Conservation (phyloP, 2,329 filamentous ascomycete genomes). For the Fusarium sp. region DNA sequence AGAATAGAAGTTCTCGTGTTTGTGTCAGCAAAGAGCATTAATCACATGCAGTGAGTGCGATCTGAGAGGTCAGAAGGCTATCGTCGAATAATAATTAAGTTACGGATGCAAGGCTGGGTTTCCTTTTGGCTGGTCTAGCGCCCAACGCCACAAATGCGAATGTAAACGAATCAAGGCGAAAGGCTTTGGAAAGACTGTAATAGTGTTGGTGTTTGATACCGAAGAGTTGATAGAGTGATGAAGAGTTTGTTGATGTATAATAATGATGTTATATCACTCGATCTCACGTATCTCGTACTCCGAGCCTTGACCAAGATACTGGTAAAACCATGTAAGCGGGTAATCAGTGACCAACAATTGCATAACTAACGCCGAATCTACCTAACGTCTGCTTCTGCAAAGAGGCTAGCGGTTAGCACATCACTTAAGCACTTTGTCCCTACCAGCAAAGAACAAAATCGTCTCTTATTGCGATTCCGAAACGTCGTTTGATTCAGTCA, state of each 20-base stretch:
- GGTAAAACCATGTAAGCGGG: background rate
- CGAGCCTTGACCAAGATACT: background rate
- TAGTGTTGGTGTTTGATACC: background rate
- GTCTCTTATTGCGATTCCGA: slow-evolving; percentile 23
- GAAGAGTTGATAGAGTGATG: background rate
- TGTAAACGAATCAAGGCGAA: background rate
- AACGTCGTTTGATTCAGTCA: slow-evolving; percentile 36
- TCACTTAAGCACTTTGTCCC: slow-evolving; percentile 6
- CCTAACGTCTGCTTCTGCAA: background rate
- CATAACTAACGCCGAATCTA: background rate
- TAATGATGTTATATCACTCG: background rate
- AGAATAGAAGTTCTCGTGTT: background rate
- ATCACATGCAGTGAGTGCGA: slow-evolving; percentile 3
- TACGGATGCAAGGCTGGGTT: slow-evolving; percentile 13
- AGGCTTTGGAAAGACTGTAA: background rate
- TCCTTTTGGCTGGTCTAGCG: slow-evolving; percentile 2
- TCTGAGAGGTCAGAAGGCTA: background rate
- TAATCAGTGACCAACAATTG: background rate
- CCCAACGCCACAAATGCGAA: slow-evolving; percentile 3
- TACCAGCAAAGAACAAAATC: slow-evolving; percentile 11
- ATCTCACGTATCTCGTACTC: background rate
- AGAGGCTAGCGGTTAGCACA: background rate
- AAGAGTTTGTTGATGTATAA: too few species aligned
- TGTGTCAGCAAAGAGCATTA: background rate
- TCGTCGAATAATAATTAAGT: background rate